phyloP scores from a whole-genome alignment of 2,329 filamentous ascomycete species.

The Penicillium sp. region DNA sequence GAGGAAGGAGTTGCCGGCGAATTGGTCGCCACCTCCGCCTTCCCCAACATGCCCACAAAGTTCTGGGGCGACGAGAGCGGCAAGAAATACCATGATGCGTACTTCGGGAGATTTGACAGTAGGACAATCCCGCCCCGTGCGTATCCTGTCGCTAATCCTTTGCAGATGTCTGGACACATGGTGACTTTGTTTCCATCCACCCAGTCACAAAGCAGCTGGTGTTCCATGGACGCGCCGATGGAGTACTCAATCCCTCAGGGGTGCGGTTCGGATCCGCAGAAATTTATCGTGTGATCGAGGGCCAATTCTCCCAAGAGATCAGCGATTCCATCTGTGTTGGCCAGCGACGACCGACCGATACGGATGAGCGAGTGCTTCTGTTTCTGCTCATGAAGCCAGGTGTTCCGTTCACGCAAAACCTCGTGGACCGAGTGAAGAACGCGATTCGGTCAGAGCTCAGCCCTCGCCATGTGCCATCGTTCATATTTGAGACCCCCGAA shows the following conservation, averaged over 20 bases:
- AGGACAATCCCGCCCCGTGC: not conserved
- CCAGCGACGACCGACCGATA: conserved; percentile 60
- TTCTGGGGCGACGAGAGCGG: conserved; percentile 56
- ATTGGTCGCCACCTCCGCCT: conserved; percentile 65
- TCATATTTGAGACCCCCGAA: conserved; percentile 73
- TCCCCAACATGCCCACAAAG: conserved; percentile 70
- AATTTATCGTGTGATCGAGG: conserved; percentile 66
- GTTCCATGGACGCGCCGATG: conserved; percentile 52
- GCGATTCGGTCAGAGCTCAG: conserved; percentile 64
- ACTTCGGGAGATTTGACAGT: conserved; percentile 23
- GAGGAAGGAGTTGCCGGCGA: conserved; percentile 66
- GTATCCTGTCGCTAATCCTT: not conserved
- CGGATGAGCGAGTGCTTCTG: conserved; percentile 57
- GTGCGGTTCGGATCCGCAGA: conserved; percentile 77
- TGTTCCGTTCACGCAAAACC: conserved; percentile 24
- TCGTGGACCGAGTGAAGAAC: conserved; percentile 55
- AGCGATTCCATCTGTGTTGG: conserved; percentile 73
- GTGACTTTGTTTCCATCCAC: conserved; percentile 72
- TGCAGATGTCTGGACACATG: conserved; percentile 71
- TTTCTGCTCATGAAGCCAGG: conserved; percentile 55
- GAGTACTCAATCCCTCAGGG: conserved; percentile 74
- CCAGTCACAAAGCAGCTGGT: conserved; percentile 57
- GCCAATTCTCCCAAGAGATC: conserved; percentile 49
- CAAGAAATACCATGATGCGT: conserved; percentile 49
- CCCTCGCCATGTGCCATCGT: conserved; percentile 72